Evolutionary conservation across 129 eudicot species (phyloP), one percentile per base, ranked within the genome.

Genomic region (Flaveria sonorensis): DNA sequence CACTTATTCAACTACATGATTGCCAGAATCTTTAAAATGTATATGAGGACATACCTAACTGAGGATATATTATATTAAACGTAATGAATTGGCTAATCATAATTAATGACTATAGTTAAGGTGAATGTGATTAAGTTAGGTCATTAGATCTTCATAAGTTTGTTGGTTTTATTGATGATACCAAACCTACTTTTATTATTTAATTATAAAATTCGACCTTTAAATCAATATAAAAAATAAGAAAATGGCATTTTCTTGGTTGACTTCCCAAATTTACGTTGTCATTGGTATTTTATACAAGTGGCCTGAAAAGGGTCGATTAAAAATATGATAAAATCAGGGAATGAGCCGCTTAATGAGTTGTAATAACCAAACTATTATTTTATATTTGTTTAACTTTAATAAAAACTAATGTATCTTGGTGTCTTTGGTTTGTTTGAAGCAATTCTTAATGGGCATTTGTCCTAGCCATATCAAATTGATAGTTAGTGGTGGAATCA

Each of bases 71-170:
- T 52, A 50, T 65, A 66, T 8, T 66, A 2, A 65, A 12, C 57
- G 5, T 40, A 72, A 18, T 65, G 1, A 62, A 63, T 10, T 23
- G 24, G 74, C 55, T n/a, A 42, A 39, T 42, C 10, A 21, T 48
- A 6, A 46, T 63, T 59, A 60, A 40, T 24, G 30, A 66, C 60
- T 42, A 76, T 57, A 19, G 59, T 43, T 45, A 46, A 59, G 63
- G 40, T 7, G 30, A 30, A 48, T 48, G 77, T 70, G 77, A 78
- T 78, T 70, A 78, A 78, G 82, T 71, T 78, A 78, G 77, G 77
- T 78, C 72, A 78, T 46, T 64, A 57, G 71, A 57, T 57, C 52
- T 55, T 77, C 45, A 42, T 66, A 39, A 2, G 53, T 68, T 77
- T 70, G 66, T 68, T 68, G 81, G 69, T 55, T 69, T 67, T 55